phyloP scores from a whole-genome alignment of 768 basidiomycete genomes.

The Pleurotus pulmonarius region DNA sequence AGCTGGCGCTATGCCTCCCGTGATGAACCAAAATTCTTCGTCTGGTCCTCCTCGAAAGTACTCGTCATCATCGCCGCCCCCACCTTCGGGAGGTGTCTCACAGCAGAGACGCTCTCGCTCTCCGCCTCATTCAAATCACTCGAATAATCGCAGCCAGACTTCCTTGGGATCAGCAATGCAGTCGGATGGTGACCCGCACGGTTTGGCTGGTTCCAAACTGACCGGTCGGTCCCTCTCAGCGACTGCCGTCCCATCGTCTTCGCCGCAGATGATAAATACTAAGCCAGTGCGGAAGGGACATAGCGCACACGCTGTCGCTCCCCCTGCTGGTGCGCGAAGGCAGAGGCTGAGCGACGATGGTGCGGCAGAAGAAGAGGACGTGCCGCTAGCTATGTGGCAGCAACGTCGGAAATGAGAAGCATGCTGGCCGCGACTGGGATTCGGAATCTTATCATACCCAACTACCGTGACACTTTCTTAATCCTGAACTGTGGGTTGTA shows the following conservation, averaged over 20 bases:
- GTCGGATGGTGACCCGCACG: conserved; percentile 17
- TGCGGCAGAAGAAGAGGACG: conserved; percentile 68
- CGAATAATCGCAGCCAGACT: conserved; percentile 20
- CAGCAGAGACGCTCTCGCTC: conserved; percentile 1
- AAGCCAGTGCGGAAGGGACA: conserved; percentile 54
- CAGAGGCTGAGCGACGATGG: conserved; percentile 38
- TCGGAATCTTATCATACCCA: no score
- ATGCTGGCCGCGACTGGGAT: no score
- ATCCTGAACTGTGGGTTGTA: not conserved
- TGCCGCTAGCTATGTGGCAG: conserved; percentile 77
- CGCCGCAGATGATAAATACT: conserved; percentile 39
- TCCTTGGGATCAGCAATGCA: conserved; percentile 29
- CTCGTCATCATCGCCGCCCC: conserved; percentile 31
- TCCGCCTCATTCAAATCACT: conserved; percentile 15
- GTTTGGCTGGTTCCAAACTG: conserved; percentile 28
- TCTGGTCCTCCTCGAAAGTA: conserved; percentile 15
- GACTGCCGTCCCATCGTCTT: conserved; percentile 41
- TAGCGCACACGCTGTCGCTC: conserved; percentile 58
- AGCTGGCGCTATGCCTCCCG: conserved; percentile 63
- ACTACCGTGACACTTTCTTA: not conserved
- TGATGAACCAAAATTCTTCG: conserved; percentile 19
- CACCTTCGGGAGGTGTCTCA: conserved; percentile 6
- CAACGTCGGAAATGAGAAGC: conserved; percentile 52
- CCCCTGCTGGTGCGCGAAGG: conserved; percentile 26
- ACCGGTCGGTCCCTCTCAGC: conserved; percentile 72